Evolutionary conservation across 2,329 filamentous ascomycete genomes (phyloP), one percentile per base, ranked within the genome.

Genomic region (Clarireedia homoeocarpa): DNA sequence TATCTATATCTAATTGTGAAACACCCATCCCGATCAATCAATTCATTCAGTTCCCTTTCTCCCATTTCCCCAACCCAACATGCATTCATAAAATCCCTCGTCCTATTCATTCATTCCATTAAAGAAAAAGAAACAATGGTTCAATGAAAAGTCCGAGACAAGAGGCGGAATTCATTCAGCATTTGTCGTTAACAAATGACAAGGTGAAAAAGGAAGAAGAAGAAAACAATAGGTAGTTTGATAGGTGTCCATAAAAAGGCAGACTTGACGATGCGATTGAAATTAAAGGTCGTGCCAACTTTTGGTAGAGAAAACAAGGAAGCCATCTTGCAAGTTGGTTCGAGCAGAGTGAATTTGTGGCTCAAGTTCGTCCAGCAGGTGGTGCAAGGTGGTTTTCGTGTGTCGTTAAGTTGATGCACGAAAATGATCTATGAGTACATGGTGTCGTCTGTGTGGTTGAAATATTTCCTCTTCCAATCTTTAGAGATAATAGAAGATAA

Each of bases 361-460:
- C 46, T 55, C 52, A 45, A 49, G 30, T 36, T 26, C 42, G 42
- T 46, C 26, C 26, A 36, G 46, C 20, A 54, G 27, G 27, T 30
- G 10, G 36, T 54, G 52, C 52, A 50, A 44, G 38, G 27, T 34
- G 30, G 30, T 34, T 34, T 34, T 12, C 30, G 30, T 34, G 5
- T 34, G 46, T 44, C 52, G 52, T 55, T 36, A 36, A 55, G 52
- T 55, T 24, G 52, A 55, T 23, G 27, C 52, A 55, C 52, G 62
- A 58, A 58, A 56, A 48, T 63, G 61, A 57, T 66, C 62, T 67
- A 67, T 66, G 61, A 63, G 59, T 66, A 66, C 64, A 66, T 53
- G 55, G 30, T 34, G 30, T 34, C 42, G 20, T 48, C 20, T 56
- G 27, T 49, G 27, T 63, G 58, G 58, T 63, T 56, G 62, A 61